Base-by-base conservation (phyloP, 2,329 filamentous ascomycete species). In the Domatiomyces globalis region DNA sequence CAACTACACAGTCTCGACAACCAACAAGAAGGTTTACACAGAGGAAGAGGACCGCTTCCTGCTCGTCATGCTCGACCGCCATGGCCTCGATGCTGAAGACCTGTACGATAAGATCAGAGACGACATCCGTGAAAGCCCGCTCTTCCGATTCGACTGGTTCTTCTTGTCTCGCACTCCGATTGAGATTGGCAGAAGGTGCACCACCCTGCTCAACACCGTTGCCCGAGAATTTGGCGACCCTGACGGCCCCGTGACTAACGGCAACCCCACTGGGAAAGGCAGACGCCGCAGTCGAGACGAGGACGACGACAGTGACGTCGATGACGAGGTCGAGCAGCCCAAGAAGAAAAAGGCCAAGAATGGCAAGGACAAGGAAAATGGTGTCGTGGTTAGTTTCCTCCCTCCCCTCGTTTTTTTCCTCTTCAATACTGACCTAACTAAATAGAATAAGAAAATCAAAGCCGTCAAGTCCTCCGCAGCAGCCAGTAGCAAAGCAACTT, bases 91-190 rank as follows among this genome's bases (percentile, higher is more conserved):
- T 65, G 84, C 85, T 1, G 90, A 96, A 62, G 80, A 80, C 33
- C 78, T 98, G 56, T 94, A 92, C 66, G 92, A 98, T 61, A 83
- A 82, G 66, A 95, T 98, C 64, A 84, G 92, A n/a, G 90, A 96
- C 58, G 92, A 96, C 66, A 95, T 98, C 58, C 84, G 89, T 33
- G 88, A 95, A 58, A 90, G 84, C 51, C 89, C 92, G 8, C 74
- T 98, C 2, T 98, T 98, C 77, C 82, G 92, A 42, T 98, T 98
- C 63, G 92, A 98, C 66, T 98, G 94, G 94, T 98, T 98, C 73
- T 95, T 98, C 75, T 77, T 98, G 43, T 94, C 87, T 66, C 81
- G 92, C 45, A 98, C 90, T 3, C 87, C 92, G 0, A 83, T 89
- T 48, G 92, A 98, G 69, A 84, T 98, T 61, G 85, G 87, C 55